Evolutionary conservation across 2,329 filamentous ascomycete species (phyloP).

Genomic region (Colletotrichum sp.): DNA sequence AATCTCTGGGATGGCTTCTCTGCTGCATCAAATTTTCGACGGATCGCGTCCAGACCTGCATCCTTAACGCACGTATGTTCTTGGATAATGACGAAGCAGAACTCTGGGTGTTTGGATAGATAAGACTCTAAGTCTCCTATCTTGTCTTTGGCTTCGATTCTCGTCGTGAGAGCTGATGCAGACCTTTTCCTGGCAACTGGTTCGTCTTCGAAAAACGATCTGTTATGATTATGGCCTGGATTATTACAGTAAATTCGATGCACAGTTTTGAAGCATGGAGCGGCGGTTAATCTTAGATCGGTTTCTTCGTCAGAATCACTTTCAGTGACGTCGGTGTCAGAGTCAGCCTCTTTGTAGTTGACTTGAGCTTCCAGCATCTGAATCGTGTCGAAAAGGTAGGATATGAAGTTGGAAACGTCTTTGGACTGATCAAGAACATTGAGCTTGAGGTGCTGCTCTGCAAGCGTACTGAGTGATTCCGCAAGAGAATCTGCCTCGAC

Average conservation of each 20-base stretch:
- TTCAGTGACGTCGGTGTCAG: rapidly evolving
- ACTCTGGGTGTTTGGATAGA: too few relatives aligned
- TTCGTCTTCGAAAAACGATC: too few relatives aligned
- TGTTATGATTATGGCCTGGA: too few relatives aligned
- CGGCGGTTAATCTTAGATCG: rapidly evolving
- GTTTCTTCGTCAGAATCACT: rapidly evolving
- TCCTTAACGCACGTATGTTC: too few relatives aligned
- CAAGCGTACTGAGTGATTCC: rapidly evolving
- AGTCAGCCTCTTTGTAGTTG: rapidly evolving
- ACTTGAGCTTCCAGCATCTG: neutral
- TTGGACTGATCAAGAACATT: neutral
- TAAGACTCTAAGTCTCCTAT: rapidly evolving
- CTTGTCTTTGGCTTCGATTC: rapidly evolving
- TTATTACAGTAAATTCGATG: neutral
- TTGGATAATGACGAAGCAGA: too few relatives aligned
- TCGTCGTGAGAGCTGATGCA: rapidly evolving
- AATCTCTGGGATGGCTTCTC: too few relatives aligned
- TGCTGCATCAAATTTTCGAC: too few relatives aligned
- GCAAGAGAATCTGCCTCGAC: neutral
- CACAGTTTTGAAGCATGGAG: rapidly evolving
- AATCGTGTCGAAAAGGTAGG: rapidly evolving
- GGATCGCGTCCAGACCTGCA: rapidly evolving
- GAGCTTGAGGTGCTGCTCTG: neutral
- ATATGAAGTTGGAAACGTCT: neutral
- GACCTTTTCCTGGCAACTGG: rapidly evolving